phyloP scores from a whole-genome alignment of 805 yeast genomes.

The Candida vartiovaarae region DNA sequence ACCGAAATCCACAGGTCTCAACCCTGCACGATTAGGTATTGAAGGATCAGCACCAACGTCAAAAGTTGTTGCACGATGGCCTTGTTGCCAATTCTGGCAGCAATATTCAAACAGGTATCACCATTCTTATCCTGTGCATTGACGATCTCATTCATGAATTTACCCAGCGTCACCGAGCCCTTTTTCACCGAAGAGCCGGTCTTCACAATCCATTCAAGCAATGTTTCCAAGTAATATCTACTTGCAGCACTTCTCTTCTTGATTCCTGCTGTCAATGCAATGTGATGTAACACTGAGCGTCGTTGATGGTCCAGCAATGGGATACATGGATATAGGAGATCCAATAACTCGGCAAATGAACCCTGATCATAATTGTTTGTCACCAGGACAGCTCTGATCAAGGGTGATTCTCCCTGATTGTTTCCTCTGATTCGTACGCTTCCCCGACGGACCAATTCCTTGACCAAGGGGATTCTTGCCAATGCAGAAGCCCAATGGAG shows the following conservation, averaged over 20 bases:
- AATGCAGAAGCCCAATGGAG: slow-evolving; percentile 95
- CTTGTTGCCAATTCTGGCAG: slow-evolving; percentile 80
- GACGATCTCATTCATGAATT: slow-evolving; percentile 62
- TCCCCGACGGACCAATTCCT: slow-evolving; percentile 57
- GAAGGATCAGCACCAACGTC: slow-evolving; percentile 84
- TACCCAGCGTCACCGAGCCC: slow-evolving; percentile 42
- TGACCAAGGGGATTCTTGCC: slow-evolving; percentile 68
- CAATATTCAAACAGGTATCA: slow-evolving; percentile 89
- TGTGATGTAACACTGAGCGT: slow-evolving; percentile 81
- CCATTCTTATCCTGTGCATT: slow-evolving; percentile 92
- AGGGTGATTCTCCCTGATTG: slow-evolving; percentile 79
- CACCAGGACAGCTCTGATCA: slow-evolving; percentile 76
- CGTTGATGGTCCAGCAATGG: slow-evolving; percentile 59
- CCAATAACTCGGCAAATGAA: slow-evolving; percentile 64
- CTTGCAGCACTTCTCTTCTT: slow-evolving; percentile 67
- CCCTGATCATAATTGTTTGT: slow-evolving; percentile 78
- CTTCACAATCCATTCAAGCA: slow-evolving; percentile 72
- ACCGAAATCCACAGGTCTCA: slow-evolving; percentile 84
- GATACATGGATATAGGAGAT: slow-evolving; percentile 68
- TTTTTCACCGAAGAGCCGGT: slow-evolving; percentile 40
- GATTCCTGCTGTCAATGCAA: slow-evolving; percentile 72
- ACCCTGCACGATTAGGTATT: slow-evolving; percentile 77
- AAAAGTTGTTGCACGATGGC: slow-evolving; percentile 74
- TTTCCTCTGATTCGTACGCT: slow-evolving; percentile 72
- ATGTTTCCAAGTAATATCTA: slow-evolving; percentile 62